These are phyloP conservation scores for Suillus subaureus DNA, from an alignment of 768 basidiomycete species.

Conservation along the genomic window DNA sequence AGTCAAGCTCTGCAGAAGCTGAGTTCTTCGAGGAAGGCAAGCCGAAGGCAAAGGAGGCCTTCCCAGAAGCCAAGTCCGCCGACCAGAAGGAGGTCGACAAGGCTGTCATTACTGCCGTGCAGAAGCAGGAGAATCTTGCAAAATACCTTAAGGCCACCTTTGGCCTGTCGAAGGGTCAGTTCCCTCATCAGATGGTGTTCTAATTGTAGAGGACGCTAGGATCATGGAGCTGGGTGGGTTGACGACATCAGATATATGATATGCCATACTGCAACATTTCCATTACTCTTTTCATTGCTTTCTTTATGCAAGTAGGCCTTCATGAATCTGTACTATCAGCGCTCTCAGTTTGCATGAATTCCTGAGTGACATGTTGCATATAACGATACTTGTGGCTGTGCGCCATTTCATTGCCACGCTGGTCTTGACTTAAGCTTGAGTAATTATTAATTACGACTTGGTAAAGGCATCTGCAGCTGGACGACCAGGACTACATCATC, in stretches of 20 bases:
- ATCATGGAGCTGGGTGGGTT: constrained; percentile 19
- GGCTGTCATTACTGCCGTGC: constrained; percentile 78
- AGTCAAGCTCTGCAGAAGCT: constrained; percentile 84
- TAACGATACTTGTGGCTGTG: neutral
- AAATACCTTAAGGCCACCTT: constrained; percentile 94
- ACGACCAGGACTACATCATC: neutral
- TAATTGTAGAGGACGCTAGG: constrained; percentile 41
- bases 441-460: neutral
- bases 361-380: neutral
- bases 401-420: neutral
- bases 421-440: neutral
- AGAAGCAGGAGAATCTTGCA: constrained; percentile 86
- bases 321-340: constrained; percentile 12
- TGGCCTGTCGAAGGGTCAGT: constrained; percentile 96
- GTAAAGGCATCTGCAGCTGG: neutral
- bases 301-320: constrained; percentile 17
- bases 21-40: constrained; percentile 97
- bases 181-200: constrained; percentile 93
- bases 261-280: constrained; percentile 22
- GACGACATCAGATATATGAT: constrained; percentile 27
- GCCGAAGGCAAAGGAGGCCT: constrained; percentile 84
- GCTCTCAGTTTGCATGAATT: constrained; percentile 7
- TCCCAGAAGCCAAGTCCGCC: constrained; percentile 83
- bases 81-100: constrained; percentile 91
- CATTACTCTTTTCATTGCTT: constrained; percentile 18